Evolutionary conservation across 768 basidiomycete genomes (phyloP).

Genomic region (Naganishia friedmannii): DNA sequence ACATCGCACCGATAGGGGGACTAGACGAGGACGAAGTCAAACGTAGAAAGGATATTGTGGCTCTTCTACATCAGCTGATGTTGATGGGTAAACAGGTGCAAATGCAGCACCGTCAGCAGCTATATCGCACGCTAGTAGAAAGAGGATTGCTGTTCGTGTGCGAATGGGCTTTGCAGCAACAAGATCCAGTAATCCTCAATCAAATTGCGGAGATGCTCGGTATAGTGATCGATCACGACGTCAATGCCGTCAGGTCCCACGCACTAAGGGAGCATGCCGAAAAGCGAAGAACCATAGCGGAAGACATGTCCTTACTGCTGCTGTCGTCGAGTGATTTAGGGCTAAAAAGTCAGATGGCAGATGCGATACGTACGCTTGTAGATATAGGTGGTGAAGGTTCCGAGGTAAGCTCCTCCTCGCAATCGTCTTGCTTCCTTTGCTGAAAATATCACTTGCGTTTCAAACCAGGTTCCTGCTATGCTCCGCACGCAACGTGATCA

Average conservation of each 20-base stretch:
- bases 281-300: slow-evolving; percentile 63
- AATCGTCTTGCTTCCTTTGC: not conserved
- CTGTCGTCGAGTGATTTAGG: slow-evolving; percentile 77
- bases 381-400: slow-evolving; percentile 59
- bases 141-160: slow-evolving; percentile 84
- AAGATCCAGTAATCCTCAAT: slow-evolving; percentile 65
- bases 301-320: slow-evolving; percentile 72
- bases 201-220: slow-evolving; percentile 82
- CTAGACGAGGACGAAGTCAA: slow-evolving; percentile 43
- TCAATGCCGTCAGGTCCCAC: slow-evolving; percentile 78
- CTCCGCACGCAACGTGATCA: slow-evolving; percentile 60
- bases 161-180: slow-evolving; percentile 80
- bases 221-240: slow-evolving; percentile 82
- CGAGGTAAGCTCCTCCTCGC: slow-evolving; percentile 36
- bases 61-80: slow-evolving; percentile 86
- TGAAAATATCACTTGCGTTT: slow-evolving; percentile 12
- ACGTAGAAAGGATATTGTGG: slow-evolving; percentile 67
- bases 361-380: slow-evolving; percentile 76
- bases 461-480: slow-evolving; percentile 29
- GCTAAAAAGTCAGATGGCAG: slow-evolving; percentile 84
- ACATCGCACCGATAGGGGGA: not conserved
- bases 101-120: slow-evolving; percentile 72
- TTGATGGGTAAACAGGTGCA: slow-evolving; percentile 97
- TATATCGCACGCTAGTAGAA: slow-evolving; percentile 84
- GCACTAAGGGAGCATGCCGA: slow-evolving; percentile 70